Conservation (phyloP, 371 early-diverging fungal species). For the Mucor racemosus region DNA sequence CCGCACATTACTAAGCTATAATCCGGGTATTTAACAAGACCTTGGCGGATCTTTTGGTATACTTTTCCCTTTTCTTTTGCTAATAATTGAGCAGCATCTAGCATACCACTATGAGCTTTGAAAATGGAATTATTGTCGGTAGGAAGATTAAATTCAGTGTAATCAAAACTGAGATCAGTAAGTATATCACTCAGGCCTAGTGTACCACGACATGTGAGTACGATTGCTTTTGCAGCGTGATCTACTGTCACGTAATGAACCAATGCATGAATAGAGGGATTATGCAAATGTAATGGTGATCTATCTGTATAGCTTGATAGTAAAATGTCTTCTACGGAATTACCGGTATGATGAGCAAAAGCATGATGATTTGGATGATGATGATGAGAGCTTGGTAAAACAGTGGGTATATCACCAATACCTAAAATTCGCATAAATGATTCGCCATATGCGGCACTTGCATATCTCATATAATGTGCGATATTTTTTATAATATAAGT, state of each 20-base stretch:
- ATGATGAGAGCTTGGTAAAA: conserved; percentile 47
- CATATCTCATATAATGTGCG: conserved; percentile 78
- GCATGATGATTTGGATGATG: conserved; percentile 72
- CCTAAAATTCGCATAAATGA: conserved; percentile 86
- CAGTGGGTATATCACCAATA: conserved; percentile 63
- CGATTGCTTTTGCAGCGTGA: conserved; percentile 75
- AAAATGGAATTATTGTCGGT: conserved; percentile 36
- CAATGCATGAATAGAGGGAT: conserved; percentile 73
- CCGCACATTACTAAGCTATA: conserved; percentile 84
- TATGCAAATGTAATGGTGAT: conserved; percentile 36
- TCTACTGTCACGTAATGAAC: conserved; percentile 89
- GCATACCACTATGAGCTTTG: conserved; percentile 79
- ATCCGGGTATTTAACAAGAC: conserved; percentile 65
- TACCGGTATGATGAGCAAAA: conserved; percentile 74
- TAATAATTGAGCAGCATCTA: conserved; percentile 72
- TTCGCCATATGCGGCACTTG: conserved; percentile 84
- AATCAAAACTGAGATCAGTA: conserved; percentile 86
- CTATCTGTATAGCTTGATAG: conserved; percentile 68
- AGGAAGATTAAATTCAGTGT: conserved; percentile 64
- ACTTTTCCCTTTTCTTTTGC: conserved; percentile 71
- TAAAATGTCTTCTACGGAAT: conserved; percentile 70
- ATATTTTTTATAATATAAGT: conserved; percentile 70
- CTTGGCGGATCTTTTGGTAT: conserved; percentile 66
- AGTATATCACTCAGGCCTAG: conserved; percentile 87
- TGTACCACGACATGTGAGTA: conserved; percentile 92